Percentiles rank a stretch among this genome's conserved stretches.
phyloP scores from a whole-genome alignment of 2,329 filamentous ascomycete genomes.

The Cercospora sp. region DNA sequence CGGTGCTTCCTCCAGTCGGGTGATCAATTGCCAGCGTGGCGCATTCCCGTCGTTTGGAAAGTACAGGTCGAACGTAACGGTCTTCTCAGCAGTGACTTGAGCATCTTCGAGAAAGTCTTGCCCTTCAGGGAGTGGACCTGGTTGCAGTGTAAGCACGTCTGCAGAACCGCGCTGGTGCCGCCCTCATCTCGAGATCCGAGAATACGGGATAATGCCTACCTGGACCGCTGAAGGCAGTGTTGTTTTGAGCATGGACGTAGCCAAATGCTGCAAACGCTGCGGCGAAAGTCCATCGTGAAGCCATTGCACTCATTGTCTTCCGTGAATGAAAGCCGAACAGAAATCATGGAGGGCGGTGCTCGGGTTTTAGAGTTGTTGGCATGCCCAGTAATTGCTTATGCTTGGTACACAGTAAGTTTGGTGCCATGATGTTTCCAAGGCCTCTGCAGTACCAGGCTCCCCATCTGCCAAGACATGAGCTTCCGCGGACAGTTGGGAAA shows the following conservation, averaged over 20 bases:
- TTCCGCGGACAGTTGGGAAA: neutral
- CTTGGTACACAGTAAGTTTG: slow-evolving; percentile 10
- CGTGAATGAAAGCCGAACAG: neutral
- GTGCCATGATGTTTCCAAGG: slow-evolving; percentile 12
- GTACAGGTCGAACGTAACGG: slow-evolving; percentile 15
- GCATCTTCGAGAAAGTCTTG: slow-evolving; percentile 11
- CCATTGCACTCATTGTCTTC: neutral
- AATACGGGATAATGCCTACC: neutral
- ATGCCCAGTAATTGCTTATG: slow-evolving; percentile 12
- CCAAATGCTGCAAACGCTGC: slow-evolving; percentile 6
- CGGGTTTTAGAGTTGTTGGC: neutral
- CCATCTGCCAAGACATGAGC: neutral
- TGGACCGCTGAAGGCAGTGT: slow-evolving; percentile 14
- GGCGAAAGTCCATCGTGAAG: slow-evolving; percentile 3
- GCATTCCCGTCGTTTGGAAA: slow-evolving; percentile 13
- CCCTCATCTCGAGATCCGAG: neutral
- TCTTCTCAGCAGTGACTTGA: slow-evolving; percentile 9
- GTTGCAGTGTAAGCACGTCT: neutral
- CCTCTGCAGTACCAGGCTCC: slow-evolving; percentile 7
- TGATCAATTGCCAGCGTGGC: slow-evolving; percentile 12
- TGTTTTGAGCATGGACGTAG: slow-evolving; percentile 14
- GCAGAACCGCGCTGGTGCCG: neutral
- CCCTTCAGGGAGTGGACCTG: slow-evolving; percentile 7
- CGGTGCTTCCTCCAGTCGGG: slow-evolving; percentile 13
- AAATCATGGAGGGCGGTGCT: neutral